Conservation (phyloP, 495 filamentous ascomycete species). For the Cenococcum geophilum region DNA sequence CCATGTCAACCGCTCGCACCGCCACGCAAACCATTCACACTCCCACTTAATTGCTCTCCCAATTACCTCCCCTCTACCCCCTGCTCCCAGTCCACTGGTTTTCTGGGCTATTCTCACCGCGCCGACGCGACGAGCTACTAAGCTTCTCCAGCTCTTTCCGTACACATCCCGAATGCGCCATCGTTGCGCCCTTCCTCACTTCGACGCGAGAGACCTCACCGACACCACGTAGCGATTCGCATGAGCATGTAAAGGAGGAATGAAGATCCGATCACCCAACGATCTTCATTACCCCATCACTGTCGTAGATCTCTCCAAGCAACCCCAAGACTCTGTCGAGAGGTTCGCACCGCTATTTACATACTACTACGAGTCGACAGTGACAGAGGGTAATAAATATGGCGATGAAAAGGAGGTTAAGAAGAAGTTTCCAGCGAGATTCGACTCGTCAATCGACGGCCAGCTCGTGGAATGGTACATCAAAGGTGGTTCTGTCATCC, state of each 20-base stretch:
- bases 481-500: conserved; percentile 62
- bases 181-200: background rate
- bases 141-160: conserved; percentile 5
- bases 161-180: conserved; percentile 18
- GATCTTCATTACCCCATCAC: conserved; percentile 89
- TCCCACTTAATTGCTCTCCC: background rate
- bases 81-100: background rate
- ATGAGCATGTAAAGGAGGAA: conserved; percentile 31
- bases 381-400: conserved; percentile 65
- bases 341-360: conserved; percentile 70
- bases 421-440: conserved; percentile 66
- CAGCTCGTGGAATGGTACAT: conserved; percentile 70
- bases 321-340: conserved; percentile 64
- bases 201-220: conserved; percentile 10
- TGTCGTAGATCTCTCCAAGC: conserved; percentile 76
- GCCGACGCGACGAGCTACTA: conserved; percentile 11
- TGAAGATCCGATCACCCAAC: conserved; percentile 48
- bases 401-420: conserved; percentile 62
- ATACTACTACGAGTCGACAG: conserved; percentile 73
- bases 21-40: no score
- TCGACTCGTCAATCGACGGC: conserved; percentile 77
- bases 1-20: no score
- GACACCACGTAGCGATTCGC: conserved; percentile 13
- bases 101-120: background rate
- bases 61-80: conserved; percentile 1